phyloP scores from a whole-genome alignment of 441 rosid species.

The Corymbia calophylla region DNA sequence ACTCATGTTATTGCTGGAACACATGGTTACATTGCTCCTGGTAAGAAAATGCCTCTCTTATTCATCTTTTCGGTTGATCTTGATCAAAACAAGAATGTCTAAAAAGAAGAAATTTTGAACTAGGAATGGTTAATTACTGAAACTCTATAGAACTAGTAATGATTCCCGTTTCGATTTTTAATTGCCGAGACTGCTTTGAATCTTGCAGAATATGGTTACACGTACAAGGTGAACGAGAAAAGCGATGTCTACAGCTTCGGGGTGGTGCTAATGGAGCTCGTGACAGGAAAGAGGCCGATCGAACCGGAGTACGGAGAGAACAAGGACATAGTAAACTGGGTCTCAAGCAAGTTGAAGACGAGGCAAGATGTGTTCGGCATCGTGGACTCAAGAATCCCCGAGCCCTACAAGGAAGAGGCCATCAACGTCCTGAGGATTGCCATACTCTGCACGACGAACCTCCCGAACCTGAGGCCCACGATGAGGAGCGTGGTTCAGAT shows the following conservation, averaged over 20 bases:
- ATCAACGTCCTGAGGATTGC: constrained; percentile 4
- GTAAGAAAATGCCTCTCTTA: constrained; percentile 21
- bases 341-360: constrained; percentile 40
- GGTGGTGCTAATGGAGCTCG: constrained; percentile 86
- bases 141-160: not conserved
- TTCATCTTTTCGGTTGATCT: not conserved
- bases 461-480: constrained; percentile 5
- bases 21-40: constrained; percentile 97
- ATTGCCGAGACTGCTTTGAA: not conserved
- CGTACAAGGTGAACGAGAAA: constrained; percentile 75
- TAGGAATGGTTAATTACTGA: not conserved
- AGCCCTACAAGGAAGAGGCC: not conserved
- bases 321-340: constrained; percentile 76
- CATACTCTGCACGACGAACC: constrained; percentile 1
- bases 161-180: not conserved
- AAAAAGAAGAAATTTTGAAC: not conserved
- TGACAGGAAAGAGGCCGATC: constrained; percentile 75
- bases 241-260: constrained; percentile 94
- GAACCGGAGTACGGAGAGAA: constrained; percentile 76
- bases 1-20: constrained; percentile 84
- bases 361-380: not conserved
- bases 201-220: constrained; percentile 74
- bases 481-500: constrained; percentile 12
- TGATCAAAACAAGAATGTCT: not conserved
- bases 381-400: constrained; percentile 6